Percentiles rank a stretch among this genome's conserved stretches.
Conservation (phyloP, 164 flowering plant genomes). For the Warburgia ugandensis region DNA sequence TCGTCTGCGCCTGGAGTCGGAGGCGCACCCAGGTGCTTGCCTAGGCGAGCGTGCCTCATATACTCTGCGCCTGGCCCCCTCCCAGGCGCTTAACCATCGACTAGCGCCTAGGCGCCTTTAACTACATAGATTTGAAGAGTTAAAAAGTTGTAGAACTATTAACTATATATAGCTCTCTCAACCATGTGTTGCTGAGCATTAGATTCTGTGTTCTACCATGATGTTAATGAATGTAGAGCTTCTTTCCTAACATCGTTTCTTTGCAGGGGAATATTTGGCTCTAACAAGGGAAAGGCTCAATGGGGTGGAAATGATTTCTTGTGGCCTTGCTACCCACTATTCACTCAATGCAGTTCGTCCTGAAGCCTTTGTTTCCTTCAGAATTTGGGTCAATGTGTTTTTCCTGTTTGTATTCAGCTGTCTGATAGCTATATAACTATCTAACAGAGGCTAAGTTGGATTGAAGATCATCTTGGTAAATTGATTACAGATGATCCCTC, state of each 20-base stretch:
- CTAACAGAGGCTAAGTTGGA: slow-evolving; percentile 57
- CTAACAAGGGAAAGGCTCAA: slow-evolving; percentile 86
- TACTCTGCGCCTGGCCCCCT: too few species aligned
- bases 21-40: too few species aligned
- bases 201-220: neutral
- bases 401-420: neutral
- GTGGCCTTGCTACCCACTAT: slow-evolving; percentile 90
- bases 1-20: too few species aligned
- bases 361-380: neutral
- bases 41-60: too few species aligned
- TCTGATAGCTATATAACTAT: slow-evolving; percentile 5
- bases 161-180: too few species aligned
- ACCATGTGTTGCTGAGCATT: neutral
- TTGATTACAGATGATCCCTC: slow-evolving; percentile 76
- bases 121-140: too few species aligned
- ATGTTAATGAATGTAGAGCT: too few species aligned
- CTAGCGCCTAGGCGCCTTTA: too few species aligned
- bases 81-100: too few species aligned
- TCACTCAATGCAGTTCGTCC: slow-evolving; percentile 54
- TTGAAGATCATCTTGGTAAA: slow-evolving; percentile 74
- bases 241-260: neutral
- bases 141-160: too few species aligned
- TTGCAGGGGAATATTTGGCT: slow-evolving; percentile 88
- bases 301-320: slow-evolving; percentile 91
- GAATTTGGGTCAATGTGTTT: neutral